Conservation (phyloP, 495 filamentous ascomycete species). For the Penicillium alfredii region DNA sequence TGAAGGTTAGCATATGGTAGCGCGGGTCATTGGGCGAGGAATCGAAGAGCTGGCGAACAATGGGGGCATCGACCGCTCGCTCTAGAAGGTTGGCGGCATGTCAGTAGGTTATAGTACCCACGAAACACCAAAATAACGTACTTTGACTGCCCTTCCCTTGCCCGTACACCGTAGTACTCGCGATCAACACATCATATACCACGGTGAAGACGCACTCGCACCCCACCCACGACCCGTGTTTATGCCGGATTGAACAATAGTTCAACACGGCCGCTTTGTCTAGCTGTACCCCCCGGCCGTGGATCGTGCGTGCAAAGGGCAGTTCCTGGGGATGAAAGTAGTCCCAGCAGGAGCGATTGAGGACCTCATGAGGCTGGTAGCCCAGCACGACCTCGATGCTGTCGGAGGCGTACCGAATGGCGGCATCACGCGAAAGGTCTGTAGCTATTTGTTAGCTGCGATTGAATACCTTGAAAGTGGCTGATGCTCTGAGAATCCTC, state of each 20-base stretch:
- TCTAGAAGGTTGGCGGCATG: constrained; percentile 45
- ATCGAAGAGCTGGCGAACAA: constrained; percentile 71
- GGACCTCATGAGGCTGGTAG: constrained; percentile 68
- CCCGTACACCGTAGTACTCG: constrained; percentile 75
- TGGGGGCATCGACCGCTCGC: constrained; percentile 71
- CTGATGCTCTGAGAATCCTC: no score
- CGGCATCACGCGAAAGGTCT: constrained; percentile 73
- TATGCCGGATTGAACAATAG: constrained; percentile 67
- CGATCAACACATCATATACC: constrained; percentile 81
- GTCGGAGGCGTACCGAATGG: constrained; percentile 76
- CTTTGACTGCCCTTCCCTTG: constrained; percentile 65
- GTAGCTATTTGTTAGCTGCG: constrained; percentile 7
- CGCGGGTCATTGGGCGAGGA: constrained; percentile 78
- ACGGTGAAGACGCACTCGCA: constrained; percentile 90
- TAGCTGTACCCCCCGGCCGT: constrained; percentile 65
- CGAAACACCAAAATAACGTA: constrained; percentile 40
- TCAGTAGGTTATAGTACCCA: constrained; percentile 5
- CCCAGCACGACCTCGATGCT: constrained; percentile 79
- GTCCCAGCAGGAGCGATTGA: constrained; percentile 74
- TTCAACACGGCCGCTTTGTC: constrained; percentile 83
- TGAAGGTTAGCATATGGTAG: constrained; percentile 84
- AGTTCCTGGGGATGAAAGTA: constrained; percentile 83
- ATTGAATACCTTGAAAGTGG: no score
- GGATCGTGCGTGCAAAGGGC: constrained; percentile 65
- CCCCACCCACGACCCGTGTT: constrained; percentile 65